Evolutionary conservation across 129 eudicot genomes (phyloP), one percentile per base, ranked within the genome.

Genomic region (Tanacetum coccineum): DNA sequence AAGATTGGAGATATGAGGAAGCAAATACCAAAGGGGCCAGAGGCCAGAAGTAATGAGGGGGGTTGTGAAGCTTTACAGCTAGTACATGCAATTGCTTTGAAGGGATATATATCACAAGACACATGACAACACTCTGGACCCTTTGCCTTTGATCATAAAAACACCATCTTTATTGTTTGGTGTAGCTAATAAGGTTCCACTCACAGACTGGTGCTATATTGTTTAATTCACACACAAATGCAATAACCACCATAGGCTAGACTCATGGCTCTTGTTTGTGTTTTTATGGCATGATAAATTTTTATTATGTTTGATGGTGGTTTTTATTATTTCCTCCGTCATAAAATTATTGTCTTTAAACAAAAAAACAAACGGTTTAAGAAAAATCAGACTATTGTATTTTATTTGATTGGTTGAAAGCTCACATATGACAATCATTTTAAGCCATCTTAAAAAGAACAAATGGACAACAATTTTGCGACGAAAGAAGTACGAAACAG

Each of bases 11-110:
- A 36, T 6, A 36, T 36, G 42, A 36, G 25, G 67, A 73, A 72
- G 63, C 55, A 72, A 69, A 69, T 18, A 32, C 30, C 30, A 36
- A 66, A 71, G 10, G 77, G 77, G 49, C 77, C 77, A 73, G 51
- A 55, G 49, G 15, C 13, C 70, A 65, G 71, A 71, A 22, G 62
- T 49, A 76, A 63, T 52, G 59, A 74, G 51, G 52, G 69, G 18
- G 47, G 14, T 64, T 36, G 48, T 49, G 71, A 62, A 61, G 68
- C 87, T 83, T 83, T 83, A 83, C 87, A 83, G 84, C 81, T 82
- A 56, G 81, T 67, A 26, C 70, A 72, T 52, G 70, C 87, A 71
- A 65, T 74, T 75, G 81, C 87, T 79, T 79, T 82, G 62, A 79
- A 71, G 87, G 68, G 67, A 71, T 47, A 59, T 56, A 69, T 64